These are phyloP conservation scores for Fistulifera solaris DNA, from an alignment of 108 stramenopile species.

Conservation along the genomic window DNA sequence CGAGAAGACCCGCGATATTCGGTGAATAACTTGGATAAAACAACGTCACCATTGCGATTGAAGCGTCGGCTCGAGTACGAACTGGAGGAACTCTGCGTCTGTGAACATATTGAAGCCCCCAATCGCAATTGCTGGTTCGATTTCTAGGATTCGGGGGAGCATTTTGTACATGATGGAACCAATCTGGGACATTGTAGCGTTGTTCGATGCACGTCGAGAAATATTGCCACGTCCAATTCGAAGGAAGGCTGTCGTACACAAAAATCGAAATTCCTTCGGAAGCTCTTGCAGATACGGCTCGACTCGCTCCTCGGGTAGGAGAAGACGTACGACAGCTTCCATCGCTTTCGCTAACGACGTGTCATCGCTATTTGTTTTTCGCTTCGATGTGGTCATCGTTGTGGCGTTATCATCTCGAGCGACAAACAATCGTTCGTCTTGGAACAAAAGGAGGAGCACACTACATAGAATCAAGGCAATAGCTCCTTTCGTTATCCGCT, in stretches of 20 bases:
- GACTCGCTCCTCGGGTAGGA: neutral
- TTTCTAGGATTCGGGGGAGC: neutral
- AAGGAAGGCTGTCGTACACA: constrained; percentile 4
- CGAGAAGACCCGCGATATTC: neutral
- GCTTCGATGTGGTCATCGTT: too few species aligned
- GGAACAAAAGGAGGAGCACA: too few species aligned
- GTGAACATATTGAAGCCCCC: constrained; percentile 2
- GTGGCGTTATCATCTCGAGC: too few species aligned
- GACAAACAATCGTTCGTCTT: too few species aligned
- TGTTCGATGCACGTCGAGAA: constrained; percentile 4
- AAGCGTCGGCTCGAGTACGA: constrained; percentile 3
- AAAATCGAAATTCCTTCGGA: neutral
- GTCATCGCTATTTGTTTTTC: too few species aligned
- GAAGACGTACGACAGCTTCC: neutral
- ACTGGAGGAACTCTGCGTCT: neutral
- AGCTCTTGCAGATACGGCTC: neutral
- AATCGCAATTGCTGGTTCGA: constrained; percentile 4
- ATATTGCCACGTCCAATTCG: constrained; percentile 4
- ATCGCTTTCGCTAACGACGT: neutral
- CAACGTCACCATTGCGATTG: constrained; percentile 7
- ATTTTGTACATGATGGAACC: neutral
- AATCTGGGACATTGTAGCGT: neutral
- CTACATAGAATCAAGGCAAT: too few species aligned
- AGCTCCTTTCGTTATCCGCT: too few species aligned
- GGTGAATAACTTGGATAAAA: neutral